Evolutionary conservation across 2,329 filamentous ascomycete species (phyloP).

Genomic region (Trichophyton mentagrophytes): DNA sequence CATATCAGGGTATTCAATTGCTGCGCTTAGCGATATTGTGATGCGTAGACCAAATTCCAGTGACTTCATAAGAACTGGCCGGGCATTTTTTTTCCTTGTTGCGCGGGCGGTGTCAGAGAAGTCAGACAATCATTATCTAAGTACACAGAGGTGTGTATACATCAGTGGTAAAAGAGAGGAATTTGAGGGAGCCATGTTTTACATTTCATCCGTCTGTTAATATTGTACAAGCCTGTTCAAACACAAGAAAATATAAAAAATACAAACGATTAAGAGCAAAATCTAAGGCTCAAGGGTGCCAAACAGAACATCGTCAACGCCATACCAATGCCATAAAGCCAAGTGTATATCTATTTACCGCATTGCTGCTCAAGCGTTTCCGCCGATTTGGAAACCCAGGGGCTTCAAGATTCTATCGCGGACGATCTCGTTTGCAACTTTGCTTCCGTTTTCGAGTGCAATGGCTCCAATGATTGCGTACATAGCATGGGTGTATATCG

Average conservation of each 20-base stretch:
- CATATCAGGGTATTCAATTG: constrained; percentile 46
- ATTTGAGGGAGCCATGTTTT: background rate
- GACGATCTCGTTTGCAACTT: constrained; percentile 60
- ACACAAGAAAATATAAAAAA: background rate
- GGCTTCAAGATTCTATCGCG: constrained; percentile 60
- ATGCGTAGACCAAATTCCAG: constrained; percentile 43
- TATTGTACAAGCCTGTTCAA: constrained; percentile 5
- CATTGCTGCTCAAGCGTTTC: constrained; percentile 13
- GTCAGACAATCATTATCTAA: constrained; percentile 46
- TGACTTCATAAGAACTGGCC: constrained; percentile 63
- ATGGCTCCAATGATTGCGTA: constrained; percentile 82
- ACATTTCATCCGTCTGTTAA: constrained; percentile 1
- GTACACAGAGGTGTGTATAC: background rate
- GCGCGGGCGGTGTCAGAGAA: constrained; percentile 76
- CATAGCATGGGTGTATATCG: constrained; percentile 63
- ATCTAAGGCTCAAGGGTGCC: background rate
- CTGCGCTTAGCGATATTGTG: constrained; percentile 50
- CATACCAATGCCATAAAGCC: constrained; percentile 12
- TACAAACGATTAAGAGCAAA: constrained; percentile 3
- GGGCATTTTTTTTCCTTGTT: constrained; percentile 45
- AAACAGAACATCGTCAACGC: constrained; percentile 9
- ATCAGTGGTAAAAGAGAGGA: background rate
- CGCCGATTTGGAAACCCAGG: constrained; percentile 28
- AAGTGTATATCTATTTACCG: constrained; percentile 11
- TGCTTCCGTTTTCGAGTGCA: constrained; percentile 73